These are phyloP conservation scores for Penicillium sp. DNA, from an alignment of 2,329 filamentous ascomycete species.

Conservation along the genomic window DNA sequence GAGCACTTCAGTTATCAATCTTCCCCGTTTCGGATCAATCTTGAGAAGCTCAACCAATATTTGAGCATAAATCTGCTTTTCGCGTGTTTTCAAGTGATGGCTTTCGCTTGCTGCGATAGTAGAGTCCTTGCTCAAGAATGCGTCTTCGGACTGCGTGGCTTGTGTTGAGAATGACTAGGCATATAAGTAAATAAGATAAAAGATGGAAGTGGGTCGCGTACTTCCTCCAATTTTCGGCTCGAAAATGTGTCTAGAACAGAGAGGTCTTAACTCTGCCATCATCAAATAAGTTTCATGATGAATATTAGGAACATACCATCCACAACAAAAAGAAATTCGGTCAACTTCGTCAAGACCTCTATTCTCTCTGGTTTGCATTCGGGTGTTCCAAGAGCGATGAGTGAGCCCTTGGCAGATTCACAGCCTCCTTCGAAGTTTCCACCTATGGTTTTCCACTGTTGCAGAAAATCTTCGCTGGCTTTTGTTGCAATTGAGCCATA, in stretches of 20 bases:
- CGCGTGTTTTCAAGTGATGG: not conserved
- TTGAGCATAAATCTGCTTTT: not conserved
- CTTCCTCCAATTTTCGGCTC: not conserved
- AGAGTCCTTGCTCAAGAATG: not conserved
- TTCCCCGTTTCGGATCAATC: not conserved
- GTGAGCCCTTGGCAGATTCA: not conserved
- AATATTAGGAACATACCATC: not conserved
- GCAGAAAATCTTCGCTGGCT: not conserved
- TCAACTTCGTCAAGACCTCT: not conserved
- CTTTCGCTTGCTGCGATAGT: not conserved
- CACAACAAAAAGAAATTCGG: not conserved
- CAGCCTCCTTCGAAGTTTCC: not conserved
- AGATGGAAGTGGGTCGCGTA: not conserved
- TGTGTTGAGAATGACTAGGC: not conserved
- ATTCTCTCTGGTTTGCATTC: not conserved
- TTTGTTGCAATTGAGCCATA: not conserved
- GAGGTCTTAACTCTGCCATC: not conserved
- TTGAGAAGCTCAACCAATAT: not conserved
- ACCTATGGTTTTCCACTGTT: not conserved
- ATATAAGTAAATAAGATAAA: not conserved
- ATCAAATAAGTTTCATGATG: not conserved
- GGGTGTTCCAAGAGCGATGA: not conserved
- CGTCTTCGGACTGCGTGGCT: not conserved
- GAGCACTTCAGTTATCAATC: not conserved
- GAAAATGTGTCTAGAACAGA: not conserved